Base-by-base conservation (phyloP, 202 grass and related monocot species). In the Miscanthus sacchariflorus region DNA sequence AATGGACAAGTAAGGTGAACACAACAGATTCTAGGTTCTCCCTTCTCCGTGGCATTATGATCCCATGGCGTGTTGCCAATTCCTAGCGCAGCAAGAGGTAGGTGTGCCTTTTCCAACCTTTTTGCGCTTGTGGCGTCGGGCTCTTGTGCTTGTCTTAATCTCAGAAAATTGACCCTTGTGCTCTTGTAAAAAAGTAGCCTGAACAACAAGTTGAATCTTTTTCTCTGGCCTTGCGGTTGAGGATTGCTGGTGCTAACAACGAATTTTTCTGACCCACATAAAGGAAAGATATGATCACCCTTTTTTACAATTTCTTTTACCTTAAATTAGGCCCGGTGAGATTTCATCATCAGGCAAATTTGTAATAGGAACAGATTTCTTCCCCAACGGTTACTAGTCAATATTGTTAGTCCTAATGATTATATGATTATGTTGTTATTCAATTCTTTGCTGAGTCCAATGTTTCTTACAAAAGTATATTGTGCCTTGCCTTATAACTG, bases 71-170 rank as follows among this genome's bases (percentile, higher is more conserved):
- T 38, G 19, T 45, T 39, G 65, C 14, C n/a, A 66, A 39, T 91
- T 36, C 46, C 58, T 65, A 9, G 23, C 61, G 75, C 35, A 68
- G 80, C 78, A 61, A 3, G 30, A 25, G 21, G 75, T 61, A 61
- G 58, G 3, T 23, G 8, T 65, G 75, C 46, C 19, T 79, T 74
- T 74, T 11, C 1, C 3, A 18, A 67, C 68, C 21, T 42, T 91
- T 90, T 74, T 9, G 45, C 18, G 75, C 24, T 70, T 81, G 69
- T 91, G 89, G 81, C 63, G 9, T 11, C 4, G 14, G 59, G 28
- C 17, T 71, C 12, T 44, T 35, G 86, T 88, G 85, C 77, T 14
- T 85, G 81, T 91, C 86, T 4, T 52, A 81, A 81, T 91, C 90
- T 50, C 18, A 42, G 4, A 44, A 70, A 84, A 84, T 42, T 61